Evolutionary conservation across 2,329 filamentous ascomycete genomes (phyloP), one percentile per base, ranked within the genome.

Genomic region (Epichloe elymi): DNA sequence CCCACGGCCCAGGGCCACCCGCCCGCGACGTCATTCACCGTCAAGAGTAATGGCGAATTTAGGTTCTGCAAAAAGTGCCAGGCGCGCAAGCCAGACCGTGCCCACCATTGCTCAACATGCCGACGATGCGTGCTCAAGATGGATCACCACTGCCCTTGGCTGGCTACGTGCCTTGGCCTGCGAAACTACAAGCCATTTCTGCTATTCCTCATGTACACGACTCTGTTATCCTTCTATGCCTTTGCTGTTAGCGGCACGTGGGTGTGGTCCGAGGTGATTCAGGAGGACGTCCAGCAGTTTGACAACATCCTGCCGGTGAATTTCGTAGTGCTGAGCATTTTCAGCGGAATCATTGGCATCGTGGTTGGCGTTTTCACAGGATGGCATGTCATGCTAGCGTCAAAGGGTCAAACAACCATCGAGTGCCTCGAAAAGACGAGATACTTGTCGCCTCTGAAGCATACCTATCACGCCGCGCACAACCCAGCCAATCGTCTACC

Each of bases 101-200:
- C 91, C 35, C 93, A 98, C 67, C 93, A 98, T 72, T 98, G 93
- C 75, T 95, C 88, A 11, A 94, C 89, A 4, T 98, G 93, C 70
- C 82, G 85, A 58, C 85, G 86, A 62, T 98, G 93, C 66, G 90
- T 98, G 26, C 75, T 98, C 66, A 98, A 98, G 74, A 98, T 98
- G 93, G 93, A 98, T 65, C 93, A 98, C 67, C 93, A 98, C 71
- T 98, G 93, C 66, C 93, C 93, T 15, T 98, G 93, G 93, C 77
- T 98, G 47, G 91, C 93, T 30, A 95, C 88, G 4, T 98, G 93
- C 67, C 86, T 98, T 53, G 93, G 93, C 19, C 73, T 98, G 56
- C 82, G 81, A 63, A 98, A 98, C 69, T 94, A 96, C 75, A 98
- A 98, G 70, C 78, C 90, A 0, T 98, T 98, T 64, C 67, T 98